Percentiles rank a stretch among this genome's conserved stretches.
Evolutionary conservation across 352 stramenopile species (phyloP).

Genomic region (Phytopythium boreale): DNA sequence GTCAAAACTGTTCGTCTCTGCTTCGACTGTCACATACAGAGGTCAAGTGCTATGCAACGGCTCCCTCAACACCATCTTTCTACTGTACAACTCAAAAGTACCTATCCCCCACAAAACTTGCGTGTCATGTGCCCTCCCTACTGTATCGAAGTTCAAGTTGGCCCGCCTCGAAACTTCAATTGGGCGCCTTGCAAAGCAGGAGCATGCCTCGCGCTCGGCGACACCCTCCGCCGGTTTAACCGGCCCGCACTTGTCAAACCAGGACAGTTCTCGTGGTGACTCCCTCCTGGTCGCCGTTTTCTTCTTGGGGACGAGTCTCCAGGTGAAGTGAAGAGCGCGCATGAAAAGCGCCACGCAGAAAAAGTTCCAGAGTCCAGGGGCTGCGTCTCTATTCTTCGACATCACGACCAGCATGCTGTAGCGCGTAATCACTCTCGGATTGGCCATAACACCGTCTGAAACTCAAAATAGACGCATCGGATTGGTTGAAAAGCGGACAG

Average conservation of each 20-base stretch:
- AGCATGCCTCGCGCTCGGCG: neutral
- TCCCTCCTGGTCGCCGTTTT: neutral
- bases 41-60: neutral
- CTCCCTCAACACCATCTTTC: neutral
- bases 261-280: neutral
- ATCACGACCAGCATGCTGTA: neutral
- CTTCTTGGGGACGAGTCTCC: no score
- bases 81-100: neutral
- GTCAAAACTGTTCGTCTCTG: neutral
- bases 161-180: neutral
- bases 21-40: conserved; percentile 2
- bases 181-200: neutral
- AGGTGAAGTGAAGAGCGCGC: no score
- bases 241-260: neutral
- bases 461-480: neutral
- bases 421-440: neutral
- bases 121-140: neutral
- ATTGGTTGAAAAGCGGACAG: neutral
- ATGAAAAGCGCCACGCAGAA: neutral
- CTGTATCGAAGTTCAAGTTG: conserved; percentile 3
- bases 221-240: neutral
- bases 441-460: neutral
- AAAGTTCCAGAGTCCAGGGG: neutral
- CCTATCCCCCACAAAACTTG: neutral
- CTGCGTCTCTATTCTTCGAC: neutral